Evolutionary conservation across 2,329 filamentous ascomycete genomes (phyloP), one percentile per base, ranked within the genome.

Genomic region (Podosphaera fusca): DNA sequence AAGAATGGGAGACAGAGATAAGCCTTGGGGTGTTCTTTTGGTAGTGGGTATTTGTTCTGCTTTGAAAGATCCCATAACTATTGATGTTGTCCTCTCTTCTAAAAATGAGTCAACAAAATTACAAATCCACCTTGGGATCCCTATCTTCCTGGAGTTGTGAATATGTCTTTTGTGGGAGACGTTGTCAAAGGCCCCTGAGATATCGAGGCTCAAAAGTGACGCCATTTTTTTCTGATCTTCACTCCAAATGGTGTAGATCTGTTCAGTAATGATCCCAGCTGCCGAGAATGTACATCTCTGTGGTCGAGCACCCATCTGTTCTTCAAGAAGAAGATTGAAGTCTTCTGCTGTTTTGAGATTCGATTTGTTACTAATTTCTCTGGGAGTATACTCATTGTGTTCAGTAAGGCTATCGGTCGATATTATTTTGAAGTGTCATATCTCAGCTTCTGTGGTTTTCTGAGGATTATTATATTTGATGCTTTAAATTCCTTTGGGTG

Each of bases 401-500:
- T 55, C 29, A 55, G 21, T 5, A 55, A 38, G 10, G 29, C 38
- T 46, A 55, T 55, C 6, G 36, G 38, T n/a, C 53, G 36, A 34
- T 55, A 55, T 12, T 21, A 30, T 29, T 55, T 55, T 33, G 38
- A 29, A 29, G 53, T 55, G 30, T 55, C 21, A 36, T 55, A 34
- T 14, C 53, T 55, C n/a, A 38, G 53, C 21, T 55, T 55, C 31
- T 55, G 53, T 46, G 38, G 53, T 29, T 46, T 45, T 34, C 38
- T 31, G 12, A 55, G 31, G 10, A 55, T 10, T 29, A 33, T 55
- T 31, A 10, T 46, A 1, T 29, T 46, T n/a, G 53, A 55, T 34
- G 45, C 53, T 46, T 46, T 55, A n/a, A 55, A 45, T 31, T 12
- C 36, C 33, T 36, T 53, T 53, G 9, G 30, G 31, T 53, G 50